Evolutionary conservation across 331 rosid species (phyloP).

Genomic region (Quercus tomentella): DNA sequence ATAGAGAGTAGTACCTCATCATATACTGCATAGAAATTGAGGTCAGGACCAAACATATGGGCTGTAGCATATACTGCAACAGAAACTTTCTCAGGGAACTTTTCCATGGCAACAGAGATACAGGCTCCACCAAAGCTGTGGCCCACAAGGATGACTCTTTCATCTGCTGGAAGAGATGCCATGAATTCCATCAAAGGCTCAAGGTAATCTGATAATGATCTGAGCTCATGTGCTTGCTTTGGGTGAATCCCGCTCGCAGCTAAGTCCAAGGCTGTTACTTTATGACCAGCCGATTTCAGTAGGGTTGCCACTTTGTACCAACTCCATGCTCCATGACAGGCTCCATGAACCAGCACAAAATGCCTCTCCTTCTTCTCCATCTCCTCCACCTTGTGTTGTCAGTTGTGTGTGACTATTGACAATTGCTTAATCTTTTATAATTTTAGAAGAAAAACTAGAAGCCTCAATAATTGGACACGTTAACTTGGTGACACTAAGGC

Average conservation of each 20-base stretch:
- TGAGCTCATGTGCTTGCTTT: neutral
- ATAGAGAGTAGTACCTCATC: slow-evolving; percentile 14
- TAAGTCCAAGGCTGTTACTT: slow-evolving; percentile 18
- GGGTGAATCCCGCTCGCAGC: slow-evolving; percentile 23
- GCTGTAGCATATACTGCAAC: slow-evolving; percentile 38
- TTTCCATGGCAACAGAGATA: slow-evolving; percentile 43
- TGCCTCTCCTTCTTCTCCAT: slow-evolving; percentile 14
- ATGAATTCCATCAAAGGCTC: slow-evolving; percentile 20
- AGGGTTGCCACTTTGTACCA: slow-evolving; percentile 25
- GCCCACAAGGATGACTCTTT: slow-evolving; percentile 30
- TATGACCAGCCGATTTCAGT: slow-evolving; percentile 15
- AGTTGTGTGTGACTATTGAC: neutral
- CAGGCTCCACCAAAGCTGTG: slow-evolving; percentile 20
- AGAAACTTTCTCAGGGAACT: slow-evolving; percentile 37
- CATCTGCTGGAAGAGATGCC: slow-evolving; percentile 12
- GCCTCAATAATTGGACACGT: too few species aligned
- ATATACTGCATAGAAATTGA: neutral
- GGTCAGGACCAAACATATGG: slow-evolving; percentile 30
- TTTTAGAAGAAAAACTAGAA: too few species aligned
- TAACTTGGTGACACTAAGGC: too few species aligned
- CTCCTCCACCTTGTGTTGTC: slow-evolving; percentile 6
- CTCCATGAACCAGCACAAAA: slow-evolving; percentile 37
- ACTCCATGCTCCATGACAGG: slow-evolving; percentile 37
- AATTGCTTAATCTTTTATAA: too few species aligned
- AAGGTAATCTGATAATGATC: neutral